Conservation (phyloP, 1,284 basidiomycete genomes). For the Phylloporus gajari region DNA sequence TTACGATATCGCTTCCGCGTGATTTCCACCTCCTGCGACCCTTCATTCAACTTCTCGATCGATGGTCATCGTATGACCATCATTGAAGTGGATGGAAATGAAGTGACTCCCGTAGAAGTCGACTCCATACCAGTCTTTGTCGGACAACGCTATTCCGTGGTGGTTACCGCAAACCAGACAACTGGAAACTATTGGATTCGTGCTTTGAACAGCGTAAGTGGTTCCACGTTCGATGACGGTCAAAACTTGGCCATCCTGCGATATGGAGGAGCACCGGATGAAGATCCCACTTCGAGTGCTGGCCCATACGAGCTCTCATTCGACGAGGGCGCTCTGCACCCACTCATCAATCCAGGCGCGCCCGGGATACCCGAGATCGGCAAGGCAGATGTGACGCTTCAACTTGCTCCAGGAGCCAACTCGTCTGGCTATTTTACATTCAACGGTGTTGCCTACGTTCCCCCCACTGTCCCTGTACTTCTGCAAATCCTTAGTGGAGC, state of each 20-base stretch:
- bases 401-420: slow-evolving; percentile 26
- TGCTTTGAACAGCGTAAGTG: slow-evolving; percentile 21
- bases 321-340: slow-evolving; percentile 46
- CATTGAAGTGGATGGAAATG: slow-evolving; percentile 61
- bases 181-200: slow-evolving; percentile 59
- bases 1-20: slow-evolving; percentile 48
- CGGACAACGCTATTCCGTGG: slow-evolving; percentile 53
- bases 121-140: slow-evolving; percentile 53
- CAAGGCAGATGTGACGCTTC: slow-evolving; percentile 40
- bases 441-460: slow-evolving; percentile 26
- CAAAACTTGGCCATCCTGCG: slow-evolving; percentile 64
- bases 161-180: slow-evolving; percentile 45
- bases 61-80: slow-evolving; percentile 56
- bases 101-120: slow-evolving; percentile 52
- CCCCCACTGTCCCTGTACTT: not conserved
- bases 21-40: slow-evolving; percentile 47
- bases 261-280: slow-evolving; percentile 56
- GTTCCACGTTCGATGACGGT: slow-evolving; percentile 46
- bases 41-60: slow-evolving; percentile 52
- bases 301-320: slow-evolving; percentile 41
- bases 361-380: slow-evolving; percentile 44
- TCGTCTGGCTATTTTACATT: slow-evolving; percentile 7
- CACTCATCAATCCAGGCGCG: slow-evolving; percentile 43
- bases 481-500: slow-evolving; percentile 2
- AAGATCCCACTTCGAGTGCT: slow-evolving; percentile 54